Base-by-base conservation (phyloP, 441 rosid genomes). In the Arabidopsis lyrata region DNA sequence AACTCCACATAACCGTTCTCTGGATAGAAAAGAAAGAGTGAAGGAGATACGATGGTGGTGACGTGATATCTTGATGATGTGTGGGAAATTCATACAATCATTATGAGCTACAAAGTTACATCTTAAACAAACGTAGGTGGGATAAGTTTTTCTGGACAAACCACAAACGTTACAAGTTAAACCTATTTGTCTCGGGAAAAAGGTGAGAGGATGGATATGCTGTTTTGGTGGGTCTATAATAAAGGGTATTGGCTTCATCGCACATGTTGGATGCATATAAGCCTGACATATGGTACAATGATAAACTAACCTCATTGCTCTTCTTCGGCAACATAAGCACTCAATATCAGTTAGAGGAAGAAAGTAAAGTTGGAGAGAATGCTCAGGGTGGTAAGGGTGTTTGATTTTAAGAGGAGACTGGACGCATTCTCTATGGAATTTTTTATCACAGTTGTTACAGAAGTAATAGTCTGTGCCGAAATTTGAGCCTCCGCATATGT, bases 161-260 rank as follows among this genome's bases (percentile, higher is more conserved):
- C 54, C 54, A 48, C 54, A 48, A 48, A 48, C 13, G 13, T 48
- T 48, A 18, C 54, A 48, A 48, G 13, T 48, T 8, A 48, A 48
- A 0, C 2, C 9, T 0, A 6, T 18, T 48, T 48, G 54, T 48
- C 54, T 48, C 1, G 29, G 13, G 13, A 48, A 48, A 48, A 9
- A 48, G 2, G 54, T 8, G 27, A 48, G 54, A 18, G 54, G 54
- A 48, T 48, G 54, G 6, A 8, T 0, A 18, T 48, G 54, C 0
- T 18, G 18, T 48, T 18, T 48, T 18, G 54, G 29, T 18, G 1
- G 29, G 54, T 48, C 54, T 48, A 48, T 1, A 48, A 48, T 0
- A 10, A 48, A 48, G 5, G 54, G 54, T 48, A 48, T 18, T 10
- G 53, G 12, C 0, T 48, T 48, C 54, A 48, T 18, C 54, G 54